Evolutionary conservation across 202 grass and related monocot species (phyloP).

Genomic region (Zoysia matrella): DNA sequence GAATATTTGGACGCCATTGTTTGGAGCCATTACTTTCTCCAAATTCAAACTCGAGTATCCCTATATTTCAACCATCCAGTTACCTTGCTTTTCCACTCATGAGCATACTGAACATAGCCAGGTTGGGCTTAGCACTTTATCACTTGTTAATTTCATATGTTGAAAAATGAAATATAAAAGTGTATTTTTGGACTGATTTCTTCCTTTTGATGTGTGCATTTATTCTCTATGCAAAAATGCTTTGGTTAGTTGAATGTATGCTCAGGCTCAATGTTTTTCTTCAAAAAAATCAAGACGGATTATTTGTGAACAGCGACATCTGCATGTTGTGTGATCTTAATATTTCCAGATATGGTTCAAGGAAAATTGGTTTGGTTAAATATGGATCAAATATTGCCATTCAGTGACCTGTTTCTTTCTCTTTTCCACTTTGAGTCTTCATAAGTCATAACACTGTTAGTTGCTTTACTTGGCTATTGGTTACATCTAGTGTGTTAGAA

Average conservation of each 20-base stretch:
- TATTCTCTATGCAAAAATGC: not conserved
- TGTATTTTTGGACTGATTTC: constrained; percentile 36
- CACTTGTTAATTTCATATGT: constrained; percentile 19
- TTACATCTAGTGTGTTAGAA: constrained; percentile 14
- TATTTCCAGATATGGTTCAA: constrained; percentile 13
- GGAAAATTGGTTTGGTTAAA: not conserved
- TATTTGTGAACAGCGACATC: constrained; percentile 16
- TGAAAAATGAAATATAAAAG: constrained; percentile 25
- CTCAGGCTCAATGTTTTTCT: constrained; percentile 17
- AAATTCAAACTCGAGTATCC: constrained; percentile 70
- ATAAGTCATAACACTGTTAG: not conserved
- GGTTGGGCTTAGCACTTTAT: constrained; percentile 54
- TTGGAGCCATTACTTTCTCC: constrained; percentile 83
- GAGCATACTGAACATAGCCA: constrained; percentile 98
- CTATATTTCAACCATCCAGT: constrained; percentile 75
- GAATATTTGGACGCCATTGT: constrained; percentile 73
- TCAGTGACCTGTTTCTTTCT: not conserved
- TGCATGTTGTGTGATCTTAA: constrained; percentile 3
- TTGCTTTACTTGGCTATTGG: not conserved
- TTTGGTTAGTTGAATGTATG: constrained; percentile 25
- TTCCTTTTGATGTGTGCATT: constrained; percentile 24
- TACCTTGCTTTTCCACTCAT: constrained; percentile 90
- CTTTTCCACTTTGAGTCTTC: constrained; percentile 6
- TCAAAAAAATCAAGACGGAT: constrained; percentile 17
- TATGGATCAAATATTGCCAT: constrained; percentile 8